phyloP scores from a whole-genome alignment of 805 yeast genomes.

The Ogataea pignaliae region DNA sequence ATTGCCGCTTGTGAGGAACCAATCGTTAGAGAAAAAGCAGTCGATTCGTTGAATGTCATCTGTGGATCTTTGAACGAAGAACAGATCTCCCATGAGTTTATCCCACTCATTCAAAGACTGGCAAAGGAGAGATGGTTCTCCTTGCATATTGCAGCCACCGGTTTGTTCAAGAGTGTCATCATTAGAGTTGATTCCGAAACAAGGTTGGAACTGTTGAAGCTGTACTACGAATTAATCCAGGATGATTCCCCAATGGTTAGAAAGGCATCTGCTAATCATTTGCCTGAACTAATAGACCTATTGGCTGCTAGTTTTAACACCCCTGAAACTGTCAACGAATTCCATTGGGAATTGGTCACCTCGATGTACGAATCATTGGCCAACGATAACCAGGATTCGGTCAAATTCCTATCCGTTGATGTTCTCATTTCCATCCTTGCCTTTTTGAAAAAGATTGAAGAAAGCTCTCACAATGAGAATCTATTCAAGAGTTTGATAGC shows the following conservation, averaged over 20 bases:
- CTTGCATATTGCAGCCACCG: constrained; percentile 85
- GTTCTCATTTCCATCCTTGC: constrained; percentile 77
- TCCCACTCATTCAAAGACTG: constrained; percentile 73
- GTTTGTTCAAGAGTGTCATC: constrained; percentile 71
- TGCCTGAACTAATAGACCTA: constrained; percentile 69
- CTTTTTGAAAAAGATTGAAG: constrained; percentile 56
- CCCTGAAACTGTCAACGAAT: constrained; percentile 45
- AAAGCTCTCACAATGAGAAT: constrained; percentile 55
- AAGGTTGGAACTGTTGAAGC: constrained; percentile 58
- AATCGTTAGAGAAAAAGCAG: constrained; percentile 90
- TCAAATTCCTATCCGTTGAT: constrained; percentile 84
- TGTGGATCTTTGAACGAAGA: constrained; percentile 56
- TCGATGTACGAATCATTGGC: constrained; percentile 76
- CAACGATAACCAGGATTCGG: constrained; percentile 90
- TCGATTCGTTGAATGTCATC: constrained; percentile 72
- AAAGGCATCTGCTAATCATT: constrained; percentile 83
- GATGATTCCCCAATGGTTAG: constrained; percentile 99
- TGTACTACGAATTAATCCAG: constrained; percentile 65
- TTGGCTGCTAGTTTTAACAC: constrained; percentile 32
- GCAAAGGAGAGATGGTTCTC: constrained; percentile 94
- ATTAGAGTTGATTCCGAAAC: constrained; percentile 49
- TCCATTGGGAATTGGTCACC: constrained; percentile 74
- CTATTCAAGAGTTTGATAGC: constrained; percentile 61
- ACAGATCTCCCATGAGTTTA: constrained; percentile 62
- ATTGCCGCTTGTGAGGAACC: constrained; percentile 95